Base-by-base conservation (phyloP, 106 monocot genomes). In the Ottelia alismoides region DNA sequence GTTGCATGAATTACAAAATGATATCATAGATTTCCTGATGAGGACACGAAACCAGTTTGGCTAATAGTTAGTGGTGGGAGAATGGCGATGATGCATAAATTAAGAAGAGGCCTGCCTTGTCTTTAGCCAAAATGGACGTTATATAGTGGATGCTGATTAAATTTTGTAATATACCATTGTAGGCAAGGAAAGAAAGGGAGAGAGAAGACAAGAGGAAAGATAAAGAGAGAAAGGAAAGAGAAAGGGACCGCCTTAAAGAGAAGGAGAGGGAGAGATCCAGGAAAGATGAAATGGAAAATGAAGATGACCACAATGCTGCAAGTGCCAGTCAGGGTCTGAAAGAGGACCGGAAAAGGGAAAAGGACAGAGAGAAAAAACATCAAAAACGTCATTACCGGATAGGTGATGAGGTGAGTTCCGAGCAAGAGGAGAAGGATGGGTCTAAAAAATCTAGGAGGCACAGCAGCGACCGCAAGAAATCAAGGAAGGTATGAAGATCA, bases 311-410 rank as follows among this genome's bases (percentile, higher is more conserved):
- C 70, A 54, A 51, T 64, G 81, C 83, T 58, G 61, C 47, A 27
- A 16, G 40, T 16, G 83, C 75, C 45, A 58, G 47, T 47, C 72
- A 80, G 64, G 61, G 65, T 28, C 43, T 45, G 1, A 93, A 87
- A 62, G 70, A 62, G 12, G 85, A 85, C 14, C 75, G 58, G 51
- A 88, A 72, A 47, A 76, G 70, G 43, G 94, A 87, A 4, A 94
- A 87, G 49, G 87, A 89, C 6, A 96, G 68, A 69, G 94, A 88
- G n/a, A 94, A 78, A 52, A 96, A 85, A 61, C 77, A 96, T 47
- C 66, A 85, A 26, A 96, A 77, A 45, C 88, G 74, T 25, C 88
- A 85, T 62, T 85, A 96, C 52, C 70, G 53, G 14, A 26, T 56
- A 20, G 58, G 54, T 11, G 96, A 89, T 56, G 89, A 85, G 65